Conservation (phyloP, 1,284 basidiomycete species). For the Spongispora temasekensis region DNA sequence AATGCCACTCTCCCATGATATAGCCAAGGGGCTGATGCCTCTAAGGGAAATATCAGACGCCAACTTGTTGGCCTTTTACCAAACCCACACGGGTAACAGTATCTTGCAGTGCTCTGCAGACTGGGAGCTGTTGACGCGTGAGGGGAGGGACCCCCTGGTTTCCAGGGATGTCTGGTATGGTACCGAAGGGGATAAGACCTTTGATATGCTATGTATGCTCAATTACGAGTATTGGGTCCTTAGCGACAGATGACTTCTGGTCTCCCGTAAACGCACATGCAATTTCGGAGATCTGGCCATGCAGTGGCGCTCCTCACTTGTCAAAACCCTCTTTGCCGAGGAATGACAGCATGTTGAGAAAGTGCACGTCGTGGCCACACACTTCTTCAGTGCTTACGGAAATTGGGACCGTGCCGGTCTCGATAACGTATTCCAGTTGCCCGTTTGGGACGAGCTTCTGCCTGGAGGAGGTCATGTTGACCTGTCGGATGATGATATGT, state of each 20-base stretch:
- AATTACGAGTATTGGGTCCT: too few relatives aligned
- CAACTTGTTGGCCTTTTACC: background rate
- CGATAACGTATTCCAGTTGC: background rate
- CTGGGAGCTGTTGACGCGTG: background rate
- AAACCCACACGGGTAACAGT: background rate
- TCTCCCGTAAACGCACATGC: too few relatives aligned
- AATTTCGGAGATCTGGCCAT: background rate
- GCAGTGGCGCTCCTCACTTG: background rate
- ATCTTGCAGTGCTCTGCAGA: too few relatives aligned
- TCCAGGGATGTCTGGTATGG: background rate
- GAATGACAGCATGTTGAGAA: too few relatives aligned
- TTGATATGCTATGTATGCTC: too few relatives aligned
- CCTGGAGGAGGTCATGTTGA: background rate
- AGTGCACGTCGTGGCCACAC: background rate
- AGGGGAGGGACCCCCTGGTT: background rate
- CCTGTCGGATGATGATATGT: too few relatives aligned
- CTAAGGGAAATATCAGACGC: too few relatives aligned
- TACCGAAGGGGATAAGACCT: too few relatives aligned
- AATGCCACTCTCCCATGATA: background rate
- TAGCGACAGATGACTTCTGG: background rate
- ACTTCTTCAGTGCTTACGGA: background rate
- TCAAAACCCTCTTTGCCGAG: too few relatives aligned
- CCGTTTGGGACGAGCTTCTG: too few relatives aligned
- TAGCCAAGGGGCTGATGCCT: background rate
- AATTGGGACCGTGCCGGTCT: background rate